Evolutionary conservation across 208 protist genomes (phyloP).

Genomic region (Trypanosoma conorhini): DNA sequence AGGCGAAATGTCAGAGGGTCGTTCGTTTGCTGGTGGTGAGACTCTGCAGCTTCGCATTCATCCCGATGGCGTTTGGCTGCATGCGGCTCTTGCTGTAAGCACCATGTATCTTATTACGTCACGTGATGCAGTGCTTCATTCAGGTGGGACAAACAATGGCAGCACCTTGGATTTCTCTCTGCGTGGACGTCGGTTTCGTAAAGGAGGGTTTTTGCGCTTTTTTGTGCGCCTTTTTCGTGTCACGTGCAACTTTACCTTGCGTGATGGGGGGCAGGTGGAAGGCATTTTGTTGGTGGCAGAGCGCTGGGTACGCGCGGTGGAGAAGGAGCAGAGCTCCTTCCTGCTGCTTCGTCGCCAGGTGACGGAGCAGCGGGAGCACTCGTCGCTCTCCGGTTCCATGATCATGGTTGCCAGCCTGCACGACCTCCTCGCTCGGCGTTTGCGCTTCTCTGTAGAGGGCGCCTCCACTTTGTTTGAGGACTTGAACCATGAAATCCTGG

Average conservation of each 20-base stretch:
- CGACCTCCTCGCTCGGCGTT: slow-evolving; percentile 66
- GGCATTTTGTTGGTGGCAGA: slow-evolving; percentile 41
- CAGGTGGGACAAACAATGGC: slow-evolving; percentile 38
- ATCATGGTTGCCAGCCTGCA: slow-evolving; percentile 58
- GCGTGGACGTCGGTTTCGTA: slow-evolving; percentile 24
- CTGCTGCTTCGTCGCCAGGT: slow-evolving; percentile 37
- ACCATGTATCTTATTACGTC: slow-evolving; percentile 58
- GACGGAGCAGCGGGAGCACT: slow-evolving; percentile 60
- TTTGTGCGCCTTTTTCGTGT: slow-evolving; percentile 79
- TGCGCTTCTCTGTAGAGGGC: slow-evolving; percentile 47
- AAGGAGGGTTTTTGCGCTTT: slow-evolving; percentile 76
- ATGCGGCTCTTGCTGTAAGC: slow-evolving; percentile 67
- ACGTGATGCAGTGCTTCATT: slow-evolving; percentile 54
- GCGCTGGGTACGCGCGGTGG: slow-evolving; percentile 48
- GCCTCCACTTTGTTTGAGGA: slow-evolving; percentile 30
- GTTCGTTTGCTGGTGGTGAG: slow-evolving; percentile 12
- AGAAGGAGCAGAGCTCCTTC: slow-evolving; percentile 38
- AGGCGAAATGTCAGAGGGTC: background rate
- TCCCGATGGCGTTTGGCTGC: slow-evolving; percentile 79
- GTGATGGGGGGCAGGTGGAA: slow-evolving; percentile 32
- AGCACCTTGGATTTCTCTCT: background rate
- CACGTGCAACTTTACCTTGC: slow-evolving; percentile 62
- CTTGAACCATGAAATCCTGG: slow-evolving; percentile 62
- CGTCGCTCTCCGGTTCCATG: slow-evolving; percentile 63
- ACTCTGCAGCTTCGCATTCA: slow-evolving; percentile 32